Evolutionary conservation across 768 basidiomycete species (phyloP).

Genomic region (Lentinula edodes): DNA sequence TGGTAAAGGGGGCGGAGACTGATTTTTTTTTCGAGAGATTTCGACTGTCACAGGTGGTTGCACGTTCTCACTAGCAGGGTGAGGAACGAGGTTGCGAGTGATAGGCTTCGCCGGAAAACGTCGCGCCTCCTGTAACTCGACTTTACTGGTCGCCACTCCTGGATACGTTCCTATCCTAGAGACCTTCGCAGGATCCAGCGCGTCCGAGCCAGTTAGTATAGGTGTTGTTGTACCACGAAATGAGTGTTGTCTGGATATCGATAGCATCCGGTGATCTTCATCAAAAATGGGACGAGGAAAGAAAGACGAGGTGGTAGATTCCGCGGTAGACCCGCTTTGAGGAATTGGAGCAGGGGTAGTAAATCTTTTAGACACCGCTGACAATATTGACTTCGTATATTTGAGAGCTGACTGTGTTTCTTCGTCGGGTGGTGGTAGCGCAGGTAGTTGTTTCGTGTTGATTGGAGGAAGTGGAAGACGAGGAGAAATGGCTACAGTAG

Average conservation of each 20-base stretch:
- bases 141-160: background rate
- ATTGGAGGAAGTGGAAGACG: background rate
- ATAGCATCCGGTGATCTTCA: background rate
- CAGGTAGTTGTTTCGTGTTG: slow-evolving; percentile 1
- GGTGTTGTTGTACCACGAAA: background rate
- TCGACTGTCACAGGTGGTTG: background rate
- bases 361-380: background rate
- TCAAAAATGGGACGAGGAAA: slow-evolving; percentile 1
- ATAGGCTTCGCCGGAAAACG: background rate
- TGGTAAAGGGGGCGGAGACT: background rate
- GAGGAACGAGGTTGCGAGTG: background rate
- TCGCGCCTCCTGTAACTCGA: background rate
- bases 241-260: background rate
- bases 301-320: slow-evolving; percentile 2
- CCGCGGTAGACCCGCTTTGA: background rate
- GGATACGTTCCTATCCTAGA: background rate
- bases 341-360: background rate
- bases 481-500: background rate
- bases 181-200: background rate
- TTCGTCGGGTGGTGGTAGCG: background rate
- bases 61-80: background rate
- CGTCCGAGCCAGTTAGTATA: background rate
- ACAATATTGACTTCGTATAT: background rate
- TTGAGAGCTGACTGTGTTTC: background rate
- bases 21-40: background rate